phyloP scores from a whole-genome alignment of 495 filamentous ascomycete genomes.

The Apiosordaria backusii region DNA sequence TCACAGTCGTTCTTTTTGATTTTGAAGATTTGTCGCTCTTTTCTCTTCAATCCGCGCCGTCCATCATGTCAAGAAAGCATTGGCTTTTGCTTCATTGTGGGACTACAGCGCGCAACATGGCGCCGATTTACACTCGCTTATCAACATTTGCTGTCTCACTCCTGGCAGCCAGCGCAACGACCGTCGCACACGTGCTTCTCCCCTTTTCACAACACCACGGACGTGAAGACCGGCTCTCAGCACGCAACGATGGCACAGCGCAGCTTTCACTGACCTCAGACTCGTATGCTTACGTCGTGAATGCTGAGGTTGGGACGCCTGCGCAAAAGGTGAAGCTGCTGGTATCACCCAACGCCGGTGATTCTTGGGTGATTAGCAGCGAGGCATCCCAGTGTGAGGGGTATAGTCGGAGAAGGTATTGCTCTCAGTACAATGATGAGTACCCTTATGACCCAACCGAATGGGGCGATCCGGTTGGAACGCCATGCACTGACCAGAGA shows the following conservation, averaged over 20 bases:
- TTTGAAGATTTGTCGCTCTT: neutral
- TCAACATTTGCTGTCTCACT: slow-evolving; percentile 12
- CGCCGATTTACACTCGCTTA: slow-evolving; percentile 15
- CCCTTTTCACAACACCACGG: slow-evolving; percentile 14
- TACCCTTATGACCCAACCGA: slow-evolving; percentile 8
- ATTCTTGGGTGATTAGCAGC: slow-evolving; percentile 67
- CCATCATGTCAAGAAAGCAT: neutral
- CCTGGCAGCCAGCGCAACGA: slow-evolving; percentile 4
- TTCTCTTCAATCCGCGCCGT: neutral
- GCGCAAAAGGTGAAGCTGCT: slow-evolving; percentile 54
- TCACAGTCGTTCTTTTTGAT: slow-evolving; percentile 6
- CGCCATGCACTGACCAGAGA: neutral
- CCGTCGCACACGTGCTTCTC: slow-evolving; percentile 19
- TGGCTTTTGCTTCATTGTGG: neutral
- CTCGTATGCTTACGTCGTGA: slow-evolving; percentile 49
- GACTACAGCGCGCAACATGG: slow-evolving; percentile 10
- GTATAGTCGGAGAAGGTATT: neutral
- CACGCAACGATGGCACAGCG: slow-evolving; percentile 11
- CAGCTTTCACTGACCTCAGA: slow-evolving; percentile 1
- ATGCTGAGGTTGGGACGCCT: slow-evolving; percentile 62
- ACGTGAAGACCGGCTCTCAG: neutral
- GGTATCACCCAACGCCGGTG: slow-evolving; percentile 66
- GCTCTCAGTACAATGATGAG: slow-evolving; percentile 20
- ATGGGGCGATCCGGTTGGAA: neutral
- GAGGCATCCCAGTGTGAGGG: neutral